Percentiles rank a stretch among this genome's conserved stretches.
phyloP scores from a whole-genome alignment of 2,329 filamentous ascomycete species.

The Ustulina deusta region DNA sequence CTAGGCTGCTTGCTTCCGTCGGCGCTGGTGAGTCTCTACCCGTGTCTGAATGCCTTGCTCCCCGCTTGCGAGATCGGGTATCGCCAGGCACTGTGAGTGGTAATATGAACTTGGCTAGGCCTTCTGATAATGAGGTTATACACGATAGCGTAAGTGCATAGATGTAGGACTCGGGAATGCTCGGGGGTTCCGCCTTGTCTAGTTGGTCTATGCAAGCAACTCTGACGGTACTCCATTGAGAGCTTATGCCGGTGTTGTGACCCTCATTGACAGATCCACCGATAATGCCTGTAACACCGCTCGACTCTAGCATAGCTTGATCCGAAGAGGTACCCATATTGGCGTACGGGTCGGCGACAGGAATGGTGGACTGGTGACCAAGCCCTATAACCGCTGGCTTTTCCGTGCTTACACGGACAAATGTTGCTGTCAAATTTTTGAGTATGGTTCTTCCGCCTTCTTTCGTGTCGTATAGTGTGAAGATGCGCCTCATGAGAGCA shows the following conservation, averaged over 20 bases:
- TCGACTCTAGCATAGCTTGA: constrained; percentile 89
- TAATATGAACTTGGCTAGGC: constrained; percentile 90
- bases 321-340: constrained; percentile 73
- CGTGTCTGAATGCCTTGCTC: constrained; percentile 56
- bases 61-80: constrained; percentile 64
- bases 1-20: constrained; percentile 52
- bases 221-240: constrained; percentile 88
- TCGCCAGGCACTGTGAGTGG: constrained; percentile 89
- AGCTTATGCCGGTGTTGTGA: constrained; percentile 82
- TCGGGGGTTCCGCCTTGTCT: constrained; percentile 87
- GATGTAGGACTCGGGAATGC: constrained; percentile 90
- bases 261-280: constrained; percentile 76
- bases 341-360: constrained; percentile 69
- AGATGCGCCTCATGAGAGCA: constrained; percentile 81
- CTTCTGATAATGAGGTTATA: constrained; percentile 90
- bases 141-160: constrained; percentile 91
- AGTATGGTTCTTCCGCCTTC: constrained; percentile 81
- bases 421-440: constrained; percentile 83
- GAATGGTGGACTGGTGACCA: constrained; percentile 87
- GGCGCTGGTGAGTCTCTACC: constrained; percentile 59
- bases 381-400: constrained; percentile 90
- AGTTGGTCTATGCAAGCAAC: constrained; percentile 93
- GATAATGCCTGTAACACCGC: constrained; percentile 88
- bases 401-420: constrained; percentile 93
- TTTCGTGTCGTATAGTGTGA: constrained; percentile 79